Percentiles rank a stretch among this genome's conserved stretches.
phyloP scores from a whole-genome alignment of 495 filamentous ascomycete genomes.

The Penicillium lividum region DNA sequence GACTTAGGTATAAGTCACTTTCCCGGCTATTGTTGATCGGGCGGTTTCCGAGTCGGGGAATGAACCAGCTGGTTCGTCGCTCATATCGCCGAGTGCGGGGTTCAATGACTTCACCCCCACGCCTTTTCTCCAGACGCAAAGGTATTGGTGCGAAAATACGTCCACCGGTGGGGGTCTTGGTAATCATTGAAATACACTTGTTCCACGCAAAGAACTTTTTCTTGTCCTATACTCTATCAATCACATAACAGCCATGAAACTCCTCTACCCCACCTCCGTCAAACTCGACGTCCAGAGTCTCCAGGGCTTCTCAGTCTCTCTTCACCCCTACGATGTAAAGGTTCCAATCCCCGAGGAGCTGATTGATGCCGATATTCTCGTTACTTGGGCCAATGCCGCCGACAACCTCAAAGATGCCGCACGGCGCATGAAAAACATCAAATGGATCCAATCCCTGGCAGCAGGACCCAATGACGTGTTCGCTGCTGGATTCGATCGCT shows the following conservation, averaged over 20 bases:
- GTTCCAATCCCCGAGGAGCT: conserved; percentile 50
- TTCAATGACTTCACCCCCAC: conserved; percentile 6
- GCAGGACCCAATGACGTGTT: conserved; percentile 64
- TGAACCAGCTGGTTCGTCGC: neutral
- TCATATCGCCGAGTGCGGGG: conserved; percentile 4
- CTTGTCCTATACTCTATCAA: neutral
- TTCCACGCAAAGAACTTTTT: neutral
- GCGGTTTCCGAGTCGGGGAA: neutral
- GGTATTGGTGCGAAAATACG: conserved; percentile 5
- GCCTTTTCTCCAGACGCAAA: neutral
- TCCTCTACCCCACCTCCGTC: conserved; percentile 62
- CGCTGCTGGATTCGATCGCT: conserved; percentile 53
- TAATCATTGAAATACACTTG: neutral
- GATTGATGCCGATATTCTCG: conserved; percentile 54
- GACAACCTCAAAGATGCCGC: conserved; percentile 55
- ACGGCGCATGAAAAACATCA: conserved; percentile 47
- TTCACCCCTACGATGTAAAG: conserved; percentile 57
- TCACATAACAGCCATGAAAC: conserved; percentile 46
- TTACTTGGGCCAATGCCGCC: conserved; percentile 58
- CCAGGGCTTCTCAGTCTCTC: conserved; percentile 51
- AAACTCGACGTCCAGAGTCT: conserved; percentile 48
- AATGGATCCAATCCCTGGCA: conserved; percentile 63
- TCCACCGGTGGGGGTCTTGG: conserved; percentile 1
- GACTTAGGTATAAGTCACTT: neutral
- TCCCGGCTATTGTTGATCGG: neutral